Conservation (phyloP, 2,329 filamentous ascomycete genomes). For the Neofusicoccum parvum region DNA sequence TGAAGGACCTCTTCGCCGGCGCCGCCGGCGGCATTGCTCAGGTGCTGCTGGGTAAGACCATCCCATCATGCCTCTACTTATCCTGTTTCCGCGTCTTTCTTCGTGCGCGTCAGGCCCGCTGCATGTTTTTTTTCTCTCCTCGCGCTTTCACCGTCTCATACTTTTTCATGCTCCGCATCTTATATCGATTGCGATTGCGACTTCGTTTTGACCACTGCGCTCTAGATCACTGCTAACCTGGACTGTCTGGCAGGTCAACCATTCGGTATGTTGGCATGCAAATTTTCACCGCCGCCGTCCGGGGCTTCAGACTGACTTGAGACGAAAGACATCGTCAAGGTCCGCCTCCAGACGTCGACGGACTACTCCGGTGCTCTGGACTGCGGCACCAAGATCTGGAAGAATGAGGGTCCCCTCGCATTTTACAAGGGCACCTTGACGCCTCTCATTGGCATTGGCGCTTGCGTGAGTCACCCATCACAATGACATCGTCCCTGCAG, state of each 20-base stretch:
- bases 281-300: constrained; percentile 6
- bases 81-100: neutral
- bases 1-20: constrained; percentile 89
- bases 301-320: constrained; percentile 25
- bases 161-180: neutral
- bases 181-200: neutral
- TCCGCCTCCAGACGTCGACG: constrained; percentile 86
- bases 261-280: constrained; percentile 56
- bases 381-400: constrained; percentile 81
- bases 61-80: neutral
- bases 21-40: constrained; percentile 92
- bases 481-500: neutral
- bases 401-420: constrained; percentile 81
- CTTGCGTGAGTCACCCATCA: constrained; percentile 65
- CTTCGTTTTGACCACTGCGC: no score
- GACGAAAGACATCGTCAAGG: constrained; percentile 85
- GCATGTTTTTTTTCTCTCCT: neutral
- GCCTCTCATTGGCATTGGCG: constrained; percentile 91
- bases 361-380: constrained; percentile 79
- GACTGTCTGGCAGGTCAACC: constrained; percentile 58
- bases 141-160: neutral
- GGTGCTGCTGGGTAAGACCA: constrained; percentile 78
- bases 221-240: neutral
- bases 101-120: neutral
- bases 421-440: constrained; percentile 99